Evolutionary conservation across 768 basidiomycete species (phyloP).

Genomic region (Austroboletus eburneus): DNA sequence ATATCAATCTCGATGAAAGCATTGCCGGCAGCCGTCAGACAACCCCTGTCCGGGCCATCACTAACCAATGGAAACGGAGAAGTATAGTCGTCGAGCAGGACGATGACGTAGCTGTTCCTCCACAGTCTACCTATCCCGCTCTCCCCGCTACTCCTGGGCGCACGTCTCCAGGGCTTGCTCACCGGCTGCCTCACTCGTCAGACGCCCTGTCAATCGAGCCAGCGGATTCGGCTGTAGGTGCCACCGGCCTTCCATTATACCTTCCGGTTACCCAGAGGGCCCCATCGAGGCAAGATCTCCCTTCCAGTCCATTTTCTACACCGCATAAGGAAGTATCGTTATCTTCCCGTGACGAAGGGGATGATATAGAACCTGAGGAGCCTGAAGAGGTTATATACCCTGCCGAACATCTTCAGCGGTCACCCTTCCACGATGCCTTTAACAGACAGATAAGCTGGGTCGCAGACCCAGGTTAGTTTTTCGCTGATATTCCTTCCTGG

Average conservation of each 20-base stretch:
- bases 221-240: conserved; percentile 40
- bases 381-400: conserved; percentile 60
- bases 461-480: conserved; percentile 59
- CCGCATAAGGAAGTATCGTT: conserved; percentile 61
- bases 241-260: conserved; percentile 49
- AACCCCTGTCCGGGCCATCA: conserved; percentile 31
- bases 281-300: conserved; percentile 53
- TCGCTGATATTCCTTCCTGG: conserved; percentile 1
- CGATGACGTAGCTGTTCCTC: conserved; percentile 50
- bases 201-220: conserved; percentile 49
- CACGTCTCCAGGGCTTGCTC: conserved; percentile 25
- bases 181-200: conserved; percentile 46
- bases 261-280: conserved; percentile 38
- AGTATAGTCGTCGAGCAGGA: conserved; percentile 70
- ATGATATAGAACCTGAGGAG: conserved; percentile 37
- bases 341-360: conserved; percentile 51
- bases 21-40: conserved; percentile 30
- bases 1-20: conserved; percentile 28
- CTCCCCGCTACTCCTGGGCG: conserved; percentile 43
- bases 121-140: conserved; percentile 35
- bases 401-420: conserved; percentile 50
- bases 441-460: conserved; percentile 73
- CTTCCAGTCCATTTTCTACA: conserved; percentile 68
- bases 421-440: conserved; percentile 45
- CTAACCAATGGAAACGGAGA: conserved; percentile 47